Conservation (phyloP, 1,284 basidiomycete species). For the Inonotus obliquus region DNA sequence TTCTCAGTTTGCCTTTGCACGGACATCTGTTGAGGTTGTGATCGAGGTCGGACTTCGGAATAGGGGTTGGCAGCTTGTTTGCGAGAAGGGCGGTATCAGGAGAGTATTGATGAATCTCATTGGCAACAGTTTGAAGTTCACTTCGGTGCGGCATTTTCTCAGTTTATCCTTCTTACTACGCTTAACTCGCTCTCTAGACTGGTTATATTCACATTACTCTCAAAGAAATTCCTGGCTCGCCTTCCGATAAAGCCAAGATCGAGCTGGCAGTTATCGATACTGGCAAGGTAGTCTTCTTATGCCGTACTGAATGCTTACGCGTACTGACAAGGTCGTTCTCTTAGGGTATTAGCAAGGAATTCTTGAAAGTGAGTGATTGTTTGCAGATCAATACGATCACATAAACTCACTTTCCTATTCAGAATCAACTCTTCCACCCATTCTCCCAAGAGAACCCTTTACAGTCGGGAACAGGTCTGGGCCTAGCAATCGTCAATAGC, state of each 20-base stretch:
- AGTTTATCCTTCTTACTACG: not conserved
- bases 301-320: not conserved
- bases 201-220: constrained; percentile 87
- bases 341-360: constrained; percentile 82
- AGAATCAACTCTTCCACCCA: constrained; percentile 95
- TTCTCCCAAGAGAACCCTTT: constrained; percentile 93
- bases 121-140: constrained; percentile 93
- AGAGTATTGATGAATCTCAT: constrained; percentile 95
- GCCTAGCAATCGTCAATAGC: constrained; percentile 95
- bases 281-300: constrained; percentile 58
- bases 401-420: constrained; percentile 21
- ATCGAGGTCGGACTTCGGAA: constrained; percentile 78
- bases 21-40: constrained; percentile 74
- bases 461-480: constrained; percentile 91
- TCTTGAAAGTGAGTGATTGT: constrained; percentile 58
- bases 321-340: not conserved
- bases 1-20: constrained; percentile 26
- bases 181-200: constrained; percentile 39
- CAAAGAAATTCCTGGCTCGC: constrained; percentile 55
- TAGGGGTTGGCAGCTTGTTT: constrained; percentile 84
- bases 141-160: constrained; percentile 45
- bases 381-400: constrained; percentile 4
- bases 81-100: constrained; percentile 90
- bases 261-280: constrained; percentile 89
- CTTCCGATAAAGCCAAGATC: constrained; percentile 61